Conservation (phyloP, 345 rosid genomes). For the Hirschfeldia incana region DNA sequence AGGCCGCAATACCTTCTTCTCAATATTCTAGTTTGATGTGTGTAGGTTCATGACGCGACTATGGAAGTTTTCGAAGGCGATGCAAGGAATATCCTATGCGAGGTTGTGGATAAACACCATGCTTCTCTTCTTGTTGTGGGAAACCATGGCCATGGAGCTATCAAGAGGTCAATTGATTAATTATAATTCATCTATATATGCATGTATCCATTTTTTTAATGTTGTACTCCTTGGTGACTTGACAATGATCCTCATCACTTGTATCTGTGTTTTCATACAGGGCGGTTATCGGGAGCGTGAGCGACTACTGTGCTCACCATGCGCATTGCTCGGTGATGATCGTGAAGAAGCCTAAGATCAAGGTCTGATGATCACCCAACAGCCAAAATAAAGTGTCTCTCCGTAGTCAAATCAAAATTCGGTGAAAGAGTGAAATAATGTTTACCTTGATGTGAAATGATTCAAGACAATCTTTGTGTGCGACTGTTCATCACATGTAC, state of each 20-base stretch:
- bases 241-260: neutral
- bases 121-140: constrained; percentile 91
- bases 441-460: constrained; percentile 17
- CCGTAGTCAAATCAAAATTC: neutral
- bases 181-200: neutral
- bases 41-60: constrained; percentile 59
- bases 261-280: constrained; percentile 43
- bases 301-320: constrained; percentile 95
- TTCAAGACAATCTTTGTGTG: constrained; percentile 13
- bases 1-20: neutral
- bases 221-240: neutral
- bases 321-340: constrained; percentile 97
- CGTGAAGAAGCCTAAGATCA: constrained; percentile 91
- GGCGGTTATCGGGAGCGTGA: constrained; percentile 94
- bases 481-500: constrained; percentile 1
- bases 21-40: neutral
- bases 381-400: constrained; percentile 3
- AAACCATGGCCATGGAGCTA: constrained; percentile 96
- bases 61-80: constrained; percentile 82
- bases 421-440: neutral
- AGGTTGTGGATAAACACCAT: constrained; percentile 78
- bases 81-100: constrained; percentile 87
- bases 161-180: constrained; percentile 58
- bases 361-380: constrained; percentile 22
- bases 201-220: neutral